Conservation (phyloP, 2,329 filamentous ascomycete species). For the Elsinoe ampelina region DNA sequence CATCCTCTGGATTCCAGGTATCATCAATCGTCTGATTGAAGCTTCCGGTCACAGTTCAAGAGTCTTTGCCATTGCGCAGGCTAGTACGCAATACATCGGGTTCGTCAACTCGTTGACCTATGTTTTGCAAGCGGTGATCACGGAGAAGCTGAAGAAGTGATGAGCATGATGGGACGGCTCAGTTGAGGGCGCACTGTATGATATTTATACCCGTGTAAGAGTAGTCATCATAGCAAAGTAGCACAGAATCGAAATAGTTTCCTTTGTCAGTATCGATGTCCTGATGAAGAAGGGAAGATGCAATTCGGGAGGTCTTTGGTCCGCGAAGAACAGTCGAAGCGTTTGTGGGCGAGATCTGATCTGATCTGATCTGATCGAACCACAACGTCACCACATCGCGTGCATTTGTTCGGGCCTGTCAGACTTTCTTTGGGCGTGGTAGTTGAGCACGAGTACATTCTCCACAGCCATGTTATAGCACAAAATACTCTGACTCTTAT, state of each 20-base stretch:
- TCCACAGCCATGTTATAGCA: slow-evolving; percentile 5
- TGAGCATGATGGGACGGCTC: too few relatives aligned
- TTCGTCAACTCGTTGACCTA: slow-evolving; percentile 7
- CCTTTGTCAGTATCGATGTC: not conserved
- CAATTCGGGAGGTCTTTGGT: not conserved
- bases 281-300: not conserved
- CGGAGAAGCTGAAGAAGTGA: not conserved
- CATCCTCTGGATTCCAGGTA: slow-evolving; percentile 28
- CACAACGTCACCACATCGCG: slow-evolving; percentile 4
- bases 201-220: too few relatives aligned
- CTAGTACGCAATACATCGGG: slow-evolving; percentile 10
- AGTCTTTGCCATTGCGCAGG: slow-evolving; percentile 2
- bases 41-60: not conserved
- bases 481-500: not conserved
- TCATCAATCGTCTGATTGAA: slow-evolving; percentile 14
- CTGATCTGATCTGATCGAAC: not conserved
- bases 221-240: too few relatives aligned
- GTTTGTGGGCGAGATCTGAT: not conserved
- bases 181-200: too few relatives aligned
- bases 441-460: not conserved
- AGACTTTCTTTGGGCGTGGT: not conserved
- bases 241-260: not conserved
- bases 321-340: not conserved
- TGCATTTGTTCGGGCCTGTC: not conserved
- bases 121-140: slow-evolving; percentile 1